Evolutionary conservation across 352 stramenopile species (phyloP).

Genomic region (Globisporangium perplexum): DNA sequence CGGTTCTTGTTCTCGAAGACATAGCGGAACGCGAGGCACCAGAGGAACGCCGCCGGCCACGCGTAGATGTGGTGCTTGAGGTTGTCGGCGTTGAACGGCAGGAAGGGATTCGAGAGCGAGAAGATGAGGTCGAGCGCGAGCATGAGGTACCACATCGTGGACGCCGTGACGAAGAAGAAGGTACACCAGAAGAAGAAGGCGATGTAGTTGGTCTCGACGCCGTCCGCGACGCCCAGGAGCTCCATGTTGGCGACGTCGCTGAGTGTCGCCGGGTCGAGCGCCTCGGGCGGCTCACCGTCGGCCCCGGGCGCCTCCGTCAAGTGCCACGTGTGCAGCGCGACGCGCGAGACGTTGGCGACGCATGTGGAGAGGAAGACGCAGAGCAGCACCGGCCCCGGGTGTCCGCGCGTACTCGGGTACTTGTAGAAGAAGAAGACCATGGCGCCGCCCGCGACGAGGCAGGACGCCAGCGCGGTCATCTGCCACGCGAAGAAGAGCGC

Average conservation of each 20-base stretch:
- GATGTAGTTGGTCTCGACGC: conserved; percentile 36
- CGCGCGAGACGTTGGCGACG: conserved; percentile 60
- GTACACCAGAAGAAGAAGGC: conserved; percentile 80
- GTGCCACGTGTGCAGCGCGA: conserved; percentile 55
- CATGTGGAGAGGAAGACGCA: conserved; percentile 71
- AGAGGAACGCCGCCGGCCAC: conserved; percentile 66
- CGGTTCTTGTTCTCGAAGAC: conserved; percentile 29
- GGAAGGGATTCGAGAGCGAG: conserved; percentile 82
- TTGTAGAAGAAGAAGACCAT: conserved; percentile 76
- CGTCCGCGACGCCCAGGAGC: conserved; percentile 19
- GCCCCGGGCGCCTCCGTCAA: conserved; percentile 14
- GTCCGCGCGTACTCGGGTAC: conserved; percentile 48
- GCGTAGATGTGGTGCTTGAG: conserved; percentile 79
- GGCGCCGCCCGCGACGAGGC: conserved; percentile 34
- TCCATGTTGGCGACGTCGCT: conserved; percentile 59
- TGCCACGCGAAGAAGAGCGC: conserved; percentile 71
- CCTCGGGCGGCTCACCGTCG: neutral
- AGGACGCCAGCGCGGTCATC: conserved; percentile 54
- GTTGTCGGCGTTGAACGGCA: conserved; percentile 83
- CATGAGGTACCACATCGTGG: conserved; percentile 85
- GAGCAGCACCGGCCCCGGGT: conserved; percentile 70
- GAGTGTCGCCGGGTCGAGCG: conserved; percentile 33
- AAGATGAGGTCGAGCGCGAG: conserved; percentile 82
- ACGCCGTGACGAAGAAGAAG: conserved; percentile 77
- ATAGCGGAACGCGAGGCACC: conserved; percentile 67